Percentiles rank a stretch among this genome's conserved stretches.
phyloP scores from a whole-genome alignment of 2,329 filamentous ascomycete genomes.

The Neonectria faginata region DNA sequence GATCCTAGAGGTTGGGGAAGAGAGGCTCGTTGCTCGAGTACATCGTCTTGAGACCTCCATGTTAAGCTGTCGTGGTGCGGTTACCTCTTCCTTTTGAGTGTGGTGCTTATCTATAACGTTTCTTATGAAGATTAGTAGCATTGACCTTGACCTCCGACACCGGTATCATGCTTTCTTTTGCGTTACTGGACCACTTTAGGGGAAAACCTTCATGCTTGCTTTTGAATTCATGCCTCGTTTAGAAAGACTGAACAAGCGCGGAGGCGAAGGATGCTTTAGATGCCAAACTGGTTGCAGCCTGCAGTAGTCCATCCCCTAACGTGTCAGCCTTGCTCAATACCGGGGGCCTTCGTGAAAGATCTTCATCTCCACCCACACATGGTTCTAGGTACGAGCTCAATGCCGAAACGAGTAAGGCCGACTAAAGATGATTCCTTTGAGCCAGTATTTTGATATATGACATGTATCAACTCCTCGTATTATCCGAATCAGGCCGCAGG shows the following conservation, averaged over 20 bases:
- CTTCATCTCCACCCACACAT: background rate
- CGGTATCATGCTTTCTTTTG: too few relatives aligned
- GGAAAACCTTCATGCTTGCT: too few relatives aligned
- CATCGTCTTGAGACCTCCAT: background rate
- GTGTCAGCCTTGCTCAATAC: background rate
- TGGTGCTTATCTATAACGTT: too few relatives aligned
- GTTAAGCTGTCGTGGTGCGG: background rate
- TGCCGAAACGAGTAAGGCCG: background rate
- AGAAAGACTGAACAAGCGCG: background rate
- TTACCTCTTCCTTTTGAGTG: background rate
- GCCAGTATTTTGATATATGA: background rate
- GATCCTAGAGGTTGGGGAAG: background rate
- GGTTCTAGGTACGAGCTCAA: background rate
- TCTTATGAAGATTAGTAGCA: too few relatives aligned
- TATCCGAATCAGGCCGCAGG: background rate
- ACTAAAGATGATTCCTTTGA: background rate
- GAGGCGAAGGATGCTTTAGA: background rate
- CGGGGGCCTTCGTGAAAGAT: background rate
- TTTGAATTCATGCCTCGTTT: background rate
- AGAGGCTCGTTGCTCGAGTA: background rate
- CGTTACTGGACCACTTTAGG: too few relatives aligned
- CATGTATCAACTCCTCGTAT: background rate
- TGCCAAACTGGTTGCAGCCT: background rate
- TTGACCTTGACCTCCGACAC: too few relatives aligned
- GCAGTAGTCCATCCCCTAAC: background rate